Base-by-base conservation (phyloP, 305 asterid species). In the Coffea humblotiana region DNA sequence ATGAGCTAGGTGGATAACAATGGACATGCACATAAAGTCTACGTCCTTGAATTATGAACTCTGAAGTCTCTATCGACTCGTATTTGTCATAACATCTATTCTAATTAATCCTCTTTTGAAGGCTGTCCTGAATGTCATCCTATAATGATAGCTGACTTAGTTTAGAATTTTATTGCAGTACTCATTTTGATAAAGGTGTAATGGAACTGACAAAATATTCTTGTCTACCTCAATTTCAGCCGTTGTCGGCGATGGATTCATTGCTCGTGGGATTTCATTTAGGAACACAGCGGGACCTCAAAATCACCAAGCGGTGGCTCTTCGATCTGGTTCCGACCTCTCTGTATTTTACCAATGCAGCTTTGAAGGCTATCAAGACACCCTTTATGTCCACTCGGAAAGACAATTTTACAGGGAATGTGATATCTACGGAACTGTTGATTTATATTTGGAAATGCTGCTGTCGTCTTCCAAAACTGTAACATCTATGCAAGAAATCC, bases 341-440 rank as follows among this genome's bases (percentile, higher is more conserved):
- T 94, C 97, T 9, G 97, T 91, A 0, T 87, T 93, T 78, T 93
- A 91, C 82, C 93, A 85, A 27, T 94, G 98, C 82, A 91, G 97
- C 74, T 94, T 94, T 61, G 98, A 94, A 72, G 98, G 97, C 0
- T 92, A 94, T 80, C 98, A 94, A 80, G 98, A 94, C 81, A 94
- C 98, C 0, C 89, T 94, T 6, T 94, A 94, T 71, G 94, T 83
- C 72, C 92, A 91, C 65, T 93, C 97, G 0, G 68, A 91, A 7
- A 81, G 98, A 14, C 98, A 94, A 77, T 94, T 94, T 84, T 94
- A 90, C 71, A 77, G 92, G 45, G 87, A 93, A 8, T 94, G 98
- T 72, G 92, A 93, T 79, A 85, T 94, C 56, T 92, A 93, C 48
- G 98, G 97, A 8, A 94, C 98, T 0, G 93, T 94, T 0, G 98